Evolutionary conservation across 108 stramenopile genomes (phyloP).

Genomic region (Pseudonitzschia pungens): DNA sequence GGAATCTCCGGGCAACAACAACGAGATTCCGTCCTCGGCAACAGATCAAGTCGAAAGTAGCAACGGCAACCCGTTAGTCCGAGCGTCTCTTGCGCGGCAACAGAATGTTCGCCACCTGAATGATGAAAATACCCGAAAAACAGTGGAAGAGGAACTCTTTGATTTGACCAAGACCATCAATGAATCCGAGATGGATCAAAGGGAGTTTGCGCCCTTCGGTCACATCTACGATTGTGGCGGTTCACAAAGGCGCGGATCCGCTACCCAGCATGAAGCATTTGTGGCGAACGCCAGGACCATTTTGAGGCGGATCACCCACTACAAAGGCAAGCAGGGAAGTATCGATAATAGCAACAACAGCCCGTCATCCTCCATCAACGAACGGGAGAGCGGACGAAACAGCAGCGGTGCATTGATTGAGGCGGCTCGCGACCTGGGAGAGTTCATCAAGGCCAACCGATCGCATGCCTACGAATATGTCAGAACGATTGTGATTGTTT

Average conservation of each 20-base stretch:
- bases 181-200: background rate
- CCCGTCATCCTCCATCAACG: background rate
- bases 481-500: background rate
- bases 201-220: background rate
- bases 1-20: too few species aligned
- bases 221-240: background rate
- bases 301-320: background rate
- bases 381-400: background rate
- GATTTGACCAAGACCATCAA: background rate
- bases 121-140: background rate
- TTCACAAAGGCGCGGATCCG: background rate
- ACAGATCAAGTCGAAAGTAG: too few species aligned
- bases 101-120: too few species aligned
- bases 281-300: background rate
- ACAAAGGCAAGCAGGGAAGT: background rate
- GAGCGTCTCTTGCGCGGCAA: too few species aligned
- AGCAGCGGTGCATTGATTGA: background rate
- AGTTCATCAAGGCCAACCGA: background rate
- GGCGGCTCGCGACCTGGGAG: background rate
- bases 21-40: too few species aligned
- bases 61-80: too few species aligned
- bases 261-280: background rate
- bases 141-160: conserved; percentile 6
- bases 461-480: background rate
- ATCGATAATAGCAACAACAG: background rate